A percentile compares a stretch with the other conserved stretches of the same genome.
phyloP scores from a whole-genome alignment of 192 early-diverging fungal species.

The Podila verticillata region DNA sequence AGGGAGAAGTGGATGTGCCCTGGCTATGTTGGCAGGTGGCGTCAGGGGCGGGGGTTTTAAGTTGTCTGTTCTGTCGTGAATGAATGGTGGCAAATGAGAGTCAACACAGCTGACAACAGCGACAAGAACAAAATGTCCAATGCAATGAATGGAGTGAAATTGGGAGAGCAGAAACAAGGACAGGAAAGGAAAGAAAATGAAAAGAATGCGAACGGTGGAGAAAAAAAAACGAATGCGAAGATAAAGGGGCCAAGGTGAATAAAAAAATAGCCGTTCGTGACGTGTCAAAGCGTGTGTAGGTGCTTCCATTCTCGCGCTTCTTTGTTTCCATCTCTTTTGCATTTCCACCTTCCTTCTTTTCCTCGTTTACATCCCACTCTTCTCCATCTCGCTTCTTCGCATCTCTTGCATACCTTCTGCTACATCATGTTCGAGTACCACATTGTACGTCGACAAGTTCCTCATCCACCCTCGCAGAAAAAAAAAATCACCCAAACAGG shows the following conservation, averaged over 20 bases:
- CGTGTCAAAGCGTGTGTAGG: background rate
- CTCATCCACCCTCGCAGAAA: too few relatives aligned
- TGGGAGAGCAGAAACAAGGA: too few relatives aligned
- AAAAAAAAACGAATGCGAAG: background rate
- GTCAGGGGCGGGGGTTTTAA: background rate
- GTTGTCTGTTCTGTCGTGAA: background rate
- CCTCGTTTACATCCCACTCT: background rate
- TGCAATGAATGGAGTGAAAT: too few relatives aligned
- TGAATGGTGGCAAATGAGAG: background rate
- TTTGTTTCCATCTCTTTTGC: background rate
- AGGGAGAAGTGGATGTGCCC: too few relatives aligned
- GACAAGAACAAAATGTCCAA: too few relatives aligned
- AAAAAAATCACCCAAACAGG: background rate
- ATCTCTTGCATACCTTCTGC: background rate
- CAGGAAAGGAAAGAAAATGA: too few relatives aligned
- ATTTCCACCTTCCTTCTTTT: too few relatives aligned
- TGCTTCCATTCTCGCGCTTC: background rate
- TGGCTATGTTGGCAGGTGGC: too few relatives aligned
- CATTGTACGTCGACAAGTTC: slow-evolving; percentile 18
- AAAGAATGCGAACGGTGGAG: background rate
- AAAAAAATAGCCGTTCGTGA: background rate
- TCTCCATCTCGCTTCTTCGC: background rate
- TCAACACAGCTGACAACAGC: too few relatives aligned
- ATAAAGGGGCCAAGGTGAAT: background rate
- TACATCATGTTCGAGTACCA: slow-evolving; percentile 39